Base-by-base conservation (phyloP, 1,284 basidiomycete genomes). In the Mrakiaceae sp. region DNA sequence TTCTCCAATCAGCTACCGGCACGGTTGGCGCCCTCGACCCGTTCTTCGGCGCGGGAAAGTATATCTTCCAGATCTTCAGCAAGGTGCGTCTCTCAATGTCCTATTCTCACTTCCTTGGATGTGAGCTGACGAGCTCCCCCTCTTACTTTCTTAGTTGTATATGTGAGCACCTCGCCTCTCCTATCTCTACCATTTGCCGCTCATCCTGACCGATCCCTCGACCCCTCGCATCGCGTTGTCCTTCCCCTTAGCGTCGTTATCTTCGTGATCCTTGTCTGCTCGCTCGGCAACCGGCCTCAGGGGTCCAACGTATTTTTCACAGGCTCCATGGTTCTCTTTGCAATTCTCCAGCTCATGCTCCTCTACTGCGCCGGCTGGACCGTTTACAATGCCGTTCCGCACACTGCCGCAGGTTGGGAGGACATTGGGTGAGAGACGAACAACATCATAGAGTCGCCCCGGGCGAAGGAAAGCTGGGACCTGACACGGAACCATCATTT, bases 341-440 rank as follows among this genome's bases (percentile, higher is more conserved):
- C 75, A 5, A 50, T 69, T n/a, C 75, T 74, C 58, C 74, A 74
- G 59, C 70, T 71, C 47, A 67, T 74, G 49, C 64, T 75, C 5
- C 80, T 90, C 42, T 94, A 88, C 84, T 94, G 89, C 78, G 90
- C 90, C 7, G 90, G 81, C 12, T 94, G 82, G 74, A 93, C 90
- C 0, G 87, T 92, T 58, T 94, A 90, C 71, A 81, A 90, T 52
- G 84, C 87, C 12, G 86, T 91, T 6, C 87, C 88, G 1, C 84
- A 91, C 71, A 82, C 82, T 3, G 64, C 83, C 5, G 79, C 78
- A 3, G 88, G 85, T 50, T 92, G 90, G 90, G 78, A 83, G 68
- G 76, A 87, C 70, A 78, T 90, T 71, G 79, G 66, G 60, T 46
- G 69, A 67, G 58, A 27, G 27, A 27, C 27, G 27, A 27, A 27